A percentile compares a stretch with the other conserved stretches of the same genome.
Conservation (phyloP, 192 early-diverging fungal genomes). For the Backusella australiensis region DNA sequence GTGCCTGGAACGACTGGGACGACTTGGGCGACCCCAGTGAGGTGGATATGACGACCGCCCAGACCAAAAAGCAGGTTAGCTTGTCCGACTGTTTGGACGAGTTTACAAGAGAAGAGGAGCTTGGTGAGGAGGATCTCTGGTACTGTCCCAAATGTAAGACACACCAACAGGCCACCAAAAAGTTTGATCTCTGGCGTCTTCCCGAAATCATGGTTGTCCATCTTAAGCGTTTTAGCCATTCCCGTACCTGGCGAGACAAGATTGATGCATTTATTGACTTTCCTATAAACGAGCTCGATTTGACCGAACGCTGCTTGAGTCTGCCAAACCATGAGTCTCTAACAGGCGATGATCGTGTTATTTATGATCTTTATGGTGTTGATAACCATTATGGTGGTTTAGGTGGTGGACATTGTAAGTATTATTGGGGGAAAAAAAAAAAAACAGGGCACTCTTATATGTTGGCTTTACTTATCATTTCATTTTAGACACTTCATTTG, state of each 20-base stretch:
- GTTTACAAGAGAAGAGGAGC: conserved; percentile 71
- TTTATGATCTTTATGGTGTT: conserved; percentile 75
- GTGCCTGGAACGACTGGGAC: conserved; percentile 27
- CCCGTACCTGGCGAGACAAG: conserved; percentile 66
- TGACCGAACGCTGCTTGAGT: conserved; percentile 47
- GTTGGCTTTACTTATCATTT: background rate
- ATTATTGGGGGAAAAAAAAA: no score
- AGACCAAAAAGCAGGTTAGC: conserved; percentile 43
- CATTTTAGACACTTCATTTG: conserved; percentile 68
- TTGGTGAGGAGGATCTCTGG: conserved; percentile 75
- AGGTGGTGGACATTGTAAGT: conserved; percentile 75
- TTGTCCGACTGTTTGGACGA: conserved; percentile 71
- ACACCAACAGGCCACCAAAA: conserved; percentile 76
- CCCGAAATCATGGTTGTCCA: conserved; percentile 82
- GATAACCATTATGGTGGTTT: conserved; percentile 84
- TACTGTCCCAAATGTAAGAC: conserved; percentile 77
- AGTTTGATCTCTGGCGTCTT: conserved; percentile 75
- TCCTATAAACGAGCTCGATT: conserved; percentile 61
- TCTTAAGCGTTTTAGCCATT: conserved; percentile 77
- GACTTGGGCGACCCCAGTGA: conserved; percentile 24
- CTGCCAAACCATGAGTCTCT: background rate
- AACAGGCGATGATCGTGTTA: conserved; percentile 23
- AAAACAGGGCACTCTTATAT: background rate
- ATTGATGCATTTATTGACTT: conserved; percentile 73
- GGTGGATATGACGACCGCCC: background rate